phyloP scores from a whole-genome alignment of 2,329 filamentous ascomycete species.

The Coleophoma cylindrospora region DNA sequence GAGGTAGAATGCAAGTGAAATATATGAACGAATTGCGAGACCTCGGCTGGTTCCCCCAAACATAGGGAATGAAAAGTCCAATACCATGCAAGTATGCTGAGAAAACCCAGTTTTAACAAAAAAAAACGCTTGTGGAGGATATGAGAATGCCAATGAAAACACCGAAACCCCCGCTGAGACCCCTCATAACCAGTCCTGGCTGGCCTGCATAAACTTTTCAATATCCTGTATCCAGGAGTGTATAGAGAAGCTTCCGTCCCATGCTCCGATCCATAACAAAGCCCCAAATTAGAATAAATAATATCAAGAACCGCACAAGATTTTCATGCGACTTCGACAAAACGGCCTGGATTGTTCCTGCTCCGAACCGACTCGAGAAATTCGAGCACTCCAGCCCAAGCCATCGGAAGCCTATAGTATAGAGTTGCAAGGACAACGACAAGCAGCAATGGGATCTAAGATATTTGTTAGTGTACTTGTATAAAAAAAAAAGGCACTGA shows the following conservation, averaged over 20 bases:
- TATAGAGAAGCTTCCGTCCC: too few relatives aligned
- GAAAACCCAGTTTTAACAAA: too few relatives aligned
- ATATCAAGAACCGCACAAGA: background rate
- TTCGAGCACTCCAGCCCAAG: constrained; percentile 22
- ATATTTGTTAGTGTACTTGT: constrained; percentile 12
- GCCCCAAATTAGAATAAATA: too few relatives aligned
- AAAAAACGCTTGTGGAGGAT: background rate
- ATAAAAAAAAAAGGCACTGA: background rate
- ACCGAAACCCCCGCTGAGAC: background rate
- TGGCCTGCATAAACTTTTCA: background rate
- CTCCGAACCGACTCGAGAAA: constrained; percentile 13
- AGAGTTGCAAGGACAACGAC: constrained; percentile 44
- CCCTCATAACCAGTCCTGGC: background rate
- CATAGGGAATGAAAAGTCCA: too few relatives aligned
- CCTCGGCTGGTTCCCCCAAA: too few relatives aligned
- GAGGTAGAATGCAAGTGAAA: too few relatives aligned
- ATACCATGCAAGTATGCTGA: too few relatives aligned
- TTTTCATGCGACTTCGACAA: constrained; percentile 22
- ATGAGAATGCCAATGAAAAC: background rate
- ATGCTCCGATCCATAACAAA: too few relatives aligned
- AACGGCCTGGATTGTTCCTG: constrained; percentile 8
- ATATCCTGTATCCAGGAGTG: too few relatives aligned
- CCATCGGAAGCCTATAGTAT: constrained; percentile 45
- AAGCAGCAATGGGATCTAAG: constrained; percentile 44
- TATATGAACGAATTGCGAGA: too few relatives aligned